A percentile compares a stretch with the other conserved stretches of the same genome.
phyloP scores from a whole-genome alignment of 345 rosid genomes.

The Eucalyptus sp. region DNA sequence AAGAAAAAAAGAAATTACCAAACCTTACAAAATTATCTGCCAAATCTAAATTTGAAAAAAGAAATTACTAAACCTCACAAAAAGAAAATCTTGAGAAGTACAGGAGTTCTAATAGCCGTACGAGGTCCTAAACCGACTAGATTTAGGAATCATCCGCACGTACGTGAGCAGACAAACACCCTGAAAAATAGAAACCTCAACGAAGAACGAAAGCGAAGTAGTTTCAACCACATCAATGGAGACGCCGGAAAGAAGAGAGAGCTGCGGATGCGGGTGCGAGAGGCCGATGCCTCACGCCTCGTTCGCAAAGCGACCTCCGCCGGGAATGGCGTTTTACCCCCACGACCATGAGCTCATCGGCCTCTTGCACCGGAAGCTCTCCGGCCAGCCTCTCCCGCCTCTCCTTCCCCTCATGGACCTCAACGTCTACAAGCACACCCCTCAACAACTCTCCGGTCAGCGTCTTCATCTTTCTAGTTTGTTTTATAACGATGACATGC shows the following conservation, averaged over 20 bases:
- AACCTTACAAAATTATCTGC: no score
- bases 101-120: not conserved
- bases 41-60: not conserved
- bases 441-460: not conserved
- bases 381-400: not conserved
- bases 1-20: no score
- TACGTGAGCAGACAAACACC: not conserved
- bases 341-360: not conserved
- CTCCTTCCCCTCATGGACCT: not conserved
- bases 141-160: not conserved
- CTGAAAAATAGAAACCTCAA: not conserved
- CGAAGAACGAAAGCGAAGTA: not conserved
- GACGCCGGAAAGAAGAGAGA: not conserved
- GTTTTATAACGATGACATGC: not conserved
- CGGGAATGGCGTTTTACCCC: not conserved
- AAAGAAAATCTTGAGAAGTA: not conserved
- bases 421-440: not conserved
- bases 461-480: not conserved
- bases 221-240: not conserved
- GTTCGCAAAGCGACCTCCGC: not conserved
- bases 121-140: not conserved
- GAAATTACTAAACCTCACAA: not conserved
- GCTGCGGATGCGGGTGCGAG: not conserved
- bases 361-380: not conserved
- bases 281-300: not conserved